Conservation (phyloP, 2,329 filamentous ascomycete genomes). For the Aspergillus piperis region DNA sequence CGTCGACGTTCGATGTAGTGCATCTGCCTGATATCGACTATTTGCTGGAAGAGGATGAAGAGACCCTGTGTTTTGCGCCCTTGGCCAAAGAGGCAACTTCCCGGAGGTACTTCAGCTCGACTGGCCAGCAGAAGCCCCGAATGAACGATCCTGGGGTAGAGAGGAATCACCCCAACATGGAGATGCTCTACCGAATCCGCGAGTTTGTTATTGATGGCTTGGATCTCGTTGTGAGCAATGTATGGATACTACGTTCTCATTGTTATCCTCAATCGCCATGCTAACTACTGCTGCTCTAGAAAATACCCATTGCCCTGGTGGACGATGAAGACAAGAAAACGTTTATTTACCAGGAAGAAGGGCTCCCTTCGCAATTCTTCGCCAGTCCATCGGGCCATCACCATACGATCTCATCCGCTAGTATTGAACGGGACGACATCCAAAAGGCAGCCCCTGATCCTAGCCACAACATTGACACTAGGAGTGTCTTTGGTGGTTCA, state of each 20-base stretch:
- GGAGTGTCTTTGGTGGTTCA: constrained; percentile 42
- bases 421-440: constrained; percentile 45
- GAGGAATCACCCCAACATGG: constrained; percentile 59
- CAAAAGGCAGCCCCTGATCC: constrained; percentile 30
- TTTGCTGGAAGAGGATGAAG: constrained; percentile 68
- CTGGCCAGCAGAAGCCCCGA: constrained; percentile 52
- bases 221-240: constrained; percentile 55
- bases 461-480: constrained; percentile 28
- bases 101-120: constrained; percentile 54
- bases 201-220: constrained; percentile 65
- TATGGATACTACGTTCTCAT: constrained; percentile 25
- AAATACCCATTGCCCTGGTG: constrained; percentile 52
- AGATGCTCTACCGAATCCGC: constrained; percentile 67
- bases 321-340: constrained; percentile 46
- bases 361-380: constrained; percentile 52
- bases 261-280: background rate
- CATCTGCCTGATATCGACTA: constrained; percentile 61
- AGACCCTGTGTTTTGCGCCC: constrained; percentile 66
- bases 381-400: constrained; percentile 47
- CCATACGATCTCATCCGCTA: constrained; percentile 42
- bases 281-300: constrained; percentile 32
- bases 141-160: constrained; percentile 54
- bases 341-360: constrained; percentile 58
- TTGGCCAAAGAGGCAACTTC: constrained; percentile 53
- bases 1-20: constrained; percentile 59